Conservation (phyloP, 2,329 filamentous ascomycete genomes). For the Claviceps sp. region DNA sequence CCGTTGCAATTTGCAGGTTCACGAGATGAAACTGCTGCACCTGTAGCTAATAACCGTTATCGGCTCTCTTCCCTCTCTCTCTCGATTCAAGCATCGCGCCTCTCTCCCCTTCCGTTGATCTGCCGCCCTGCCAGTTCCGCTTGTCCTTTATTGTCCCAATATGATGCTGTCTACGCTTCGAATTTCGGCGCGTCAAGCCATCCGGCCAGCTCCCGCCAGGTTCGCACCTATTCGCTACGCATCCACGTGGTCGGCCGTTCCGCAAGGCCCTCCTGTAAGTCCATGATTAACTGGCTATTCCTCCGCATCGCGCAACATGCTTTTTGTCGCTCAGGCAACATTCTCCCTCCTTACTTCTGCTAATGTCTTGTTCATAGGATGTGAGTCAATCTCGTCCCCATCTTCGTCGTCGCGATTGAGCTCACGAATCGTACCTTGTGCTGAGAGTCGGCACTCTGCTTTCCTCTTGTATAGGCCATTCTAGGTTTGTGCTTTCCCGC, state of each 20-base stretch:
- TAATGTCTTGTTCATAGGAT: slow-evolving; percentile 6
- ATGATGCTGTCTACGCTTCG: slow-evolving; percentile 48
- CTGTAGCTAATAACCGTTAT: no score
- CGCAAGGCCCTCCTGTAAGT: slow-evolving; percentile 87
- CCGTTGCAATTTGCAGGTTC: no score
- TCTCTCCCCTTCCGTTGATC: neutral
- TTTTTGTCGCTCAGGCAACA: neutral
- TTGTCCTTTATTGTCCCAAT: neutral
- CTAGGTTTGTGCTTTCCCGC: slow-evolving; percentile 41
- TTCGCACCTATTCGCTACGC: slow-evolving; percentile 38
- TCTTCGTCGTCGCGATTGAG: neutral
- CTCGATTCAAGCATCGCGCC: neutral
- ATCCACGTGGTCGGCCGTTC: slow-evolving; percentile 82
- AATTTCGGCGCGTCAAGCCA: slow-evolving; percentile 37
- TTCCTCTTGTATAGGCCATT: slow-evolving; percentile 47
- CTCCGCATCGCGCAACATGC: neutral
- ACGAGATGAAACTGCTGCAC: no score
- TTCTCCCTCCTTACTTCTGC: neutral
- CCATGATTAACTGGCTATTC: neutral
- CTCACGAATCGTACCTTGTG: neutral
- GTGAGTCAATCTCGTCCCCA: slow-evolving; percentile 5
- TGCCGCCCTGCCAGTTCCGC: neutral
- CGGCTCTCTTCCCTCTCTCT: no score
- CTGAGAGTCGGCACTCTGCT: neutral
- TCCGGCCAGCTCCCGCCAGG: slow-evolving; percentile 26